A percentile compares a stretch with the other conserved stretches of the same genome.
These are phyloP conservation scores for Serendipita sp. DNA, from an alignment of 768 basidiomycete species.

Conservation along the genomic window DNA sequence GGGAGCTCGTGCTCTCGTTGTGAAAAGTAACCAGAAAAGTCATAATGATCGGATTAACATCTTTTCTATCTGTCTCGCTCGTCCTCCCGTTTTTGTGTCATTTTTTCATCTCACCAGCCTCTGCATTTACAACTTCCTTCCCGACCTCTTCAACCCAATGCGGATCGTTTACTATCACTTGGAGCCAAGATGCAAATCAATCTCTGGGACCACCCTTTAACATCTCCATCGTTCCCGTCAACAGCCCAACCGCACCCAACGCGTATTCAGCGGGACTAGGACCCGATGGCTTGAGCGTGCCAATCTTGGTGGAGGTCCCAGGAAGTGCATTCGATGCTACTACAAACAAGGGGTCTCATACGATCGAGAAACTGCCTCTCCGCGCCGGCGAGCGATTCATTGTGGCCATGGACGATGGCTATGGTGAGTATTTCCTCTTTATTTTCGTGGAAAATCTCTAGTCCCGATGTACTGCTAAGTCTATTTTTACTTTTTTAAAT, in stretches of 20 bases:
- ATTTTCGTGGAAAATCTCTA: background rate
- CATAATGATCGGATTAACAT: too few relatives aligned
- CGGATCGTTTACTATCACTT: background rate
- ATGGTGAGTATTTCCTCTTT: background rate
- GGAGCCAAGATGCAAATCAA: background rate
- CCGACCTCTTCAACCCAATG: background rate
- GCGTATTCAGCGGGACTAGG: background rate
- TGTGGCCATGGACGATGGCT: background rate
- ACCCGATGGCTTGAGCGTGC: background rate
- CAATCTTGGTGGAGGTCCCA: background rate
- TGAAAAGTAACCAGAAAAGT: too few relatives aligned
- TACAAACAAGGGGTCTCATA: background rate
- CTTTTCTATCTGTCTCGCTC: too few relatives aligned
- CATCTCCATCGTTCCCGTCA: background rate
- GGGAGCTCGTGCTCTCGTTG: too few relatives aligned
- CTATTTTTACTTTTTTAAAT: background rate
- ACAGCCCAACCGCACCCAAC: background rate
- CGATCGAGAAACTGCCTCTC: background rate
- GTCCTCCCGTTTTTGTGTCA: too few relatives aligned
- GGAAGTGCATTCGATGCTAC: background rate
- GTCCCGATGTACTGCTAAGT: background rate
- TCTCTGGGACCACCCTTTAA: background rate
- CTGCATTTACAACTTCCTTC: too few relatives aligned
- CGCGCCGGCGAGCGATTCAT: background rate
- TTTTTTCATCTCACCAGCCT: too few relatives aligned